These are phyloP conservation scores for Corinectria fuckeliana DNA, from an alignment of 2,329 filamentous ascomycete species.

Conservation along the genomic window DNA sequence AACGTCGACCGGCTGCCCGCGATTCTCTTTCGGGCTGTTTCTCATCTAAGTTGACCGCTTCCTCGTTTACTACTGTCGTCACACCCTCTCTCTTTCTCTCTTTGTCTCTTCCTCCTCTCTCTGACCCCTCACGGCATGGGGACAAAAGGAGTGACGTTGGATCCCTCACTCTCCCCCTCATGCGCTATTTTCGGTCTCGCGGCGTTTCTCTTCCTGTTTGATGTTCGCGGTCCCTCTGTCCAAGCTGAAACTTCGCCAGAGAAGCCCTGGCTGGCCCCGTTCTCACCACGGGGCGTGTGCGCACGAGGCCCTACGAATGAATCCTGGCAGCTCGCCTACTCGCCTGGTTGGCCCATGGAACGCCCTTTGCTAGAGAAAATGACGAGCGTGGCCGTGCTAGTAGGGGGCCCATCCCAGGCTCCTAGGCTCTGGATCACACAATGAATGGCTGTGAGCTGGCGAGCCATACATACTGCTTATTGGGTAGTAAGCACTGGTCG, in stretches of 20 bases:
- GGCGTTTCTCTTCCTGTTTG: conserved; percentile 14
- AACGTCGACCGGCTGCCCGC: not conserved
- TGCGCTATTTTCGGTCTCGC: conserved; percentile 11
- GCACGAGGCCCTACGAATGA: not conserved
- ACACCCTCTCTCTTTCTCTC: not conserved
- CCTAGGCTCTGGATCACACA: not conserved
- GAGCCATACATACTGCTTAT: too few species aligned
- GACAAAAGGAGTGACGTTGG: not conserved
- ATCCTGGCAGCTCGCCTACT: not conserved
- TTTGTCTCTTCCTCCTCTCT: not conserved
- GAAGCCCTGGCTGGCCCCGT: conserved; percentile 4
- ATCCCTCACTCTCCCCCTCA: conserved; percentile 1
- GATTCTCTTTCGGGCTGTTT: not conserved
- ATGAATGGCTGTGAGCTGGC: not conserved
- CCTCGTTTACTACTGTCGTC: not conserved
- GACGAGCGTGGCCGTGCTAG: not conserved
- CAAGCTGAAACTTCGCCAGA: conserved; percentile 17
- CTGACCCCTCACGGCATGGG: not conserved
- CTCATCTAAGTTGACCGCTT: not conserved
- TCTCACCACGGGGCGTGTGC: not conserved
- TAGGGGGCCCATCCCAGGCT: not conserved
- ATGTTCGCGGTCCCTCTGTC: conserved; percentile 3
- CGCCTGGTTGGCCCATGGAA: not conserved
- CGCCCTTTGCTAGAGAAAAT: not conserved
- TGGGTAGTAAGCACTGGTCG: conserved; percentile 37